Evolutionary conservation across 108 stramenopile species (phyloP), one percentile per base, ranked within the genome.

Genomic region (Schizochytrium sp.): DNA sequence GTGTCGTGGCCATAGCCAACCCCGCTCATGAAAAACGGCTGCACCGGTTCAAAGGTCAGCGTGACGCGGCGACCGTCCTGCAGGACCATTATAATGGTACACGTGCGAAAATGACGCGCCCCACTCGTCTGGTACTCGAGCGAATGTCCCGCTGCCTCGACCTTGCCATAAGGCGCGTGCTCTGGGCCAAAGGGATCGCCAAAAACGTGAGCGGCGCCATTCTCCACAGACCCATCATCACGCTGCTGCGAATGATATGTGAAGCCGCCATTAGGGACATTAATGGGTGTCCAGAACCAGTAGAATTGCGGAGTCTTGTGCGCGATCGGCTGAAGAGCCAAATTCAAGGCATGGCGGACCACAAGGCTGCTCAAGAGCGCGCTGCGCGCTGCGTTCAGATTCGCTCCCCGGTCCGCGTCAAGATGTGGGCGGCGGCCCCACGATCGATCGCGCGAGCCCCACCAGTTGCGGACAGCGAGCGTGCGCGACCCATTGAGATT

Each of bases 11-110:
- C 51, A 45, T 83, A 83, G 12, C 76, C 76, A 16, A 83, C 51
- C 19, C 76, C 76, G 48, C 48, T 53, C 76, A 83, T 83, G 76
- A 83, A 83, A 45, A 83, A 83, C 14, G 76, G 76, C 76, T 25
- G 51, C 45, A 83, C 28, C 6, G 76, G 76, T 4, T 83, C 45
- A 23, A 47, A 83, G 16, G 12, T 18, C 10, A 83, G 14, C n/a
- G 76, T 83, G 8, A 83, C 51, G 51, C 76, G 76, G 14, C 76
- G 76, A 12, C 76, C 76, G 28, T 83, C 76, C 45, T 83, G 76
- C n/a, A 83, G 4, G 51, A 23, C 23, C 45, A 83, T 47, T 2
- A 83, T 23, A 0, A 83, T 23, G 19, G 76, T 83, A 23, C 48
- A 53, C 23, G 76, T 83, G 2, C 28, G 76, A 3, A 53, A 47